These are phyloP conservation scores for Gillenia trifoliata DNA, from an alignment of 306 rosid genomes.

Conservation along the genomic window DNA sequence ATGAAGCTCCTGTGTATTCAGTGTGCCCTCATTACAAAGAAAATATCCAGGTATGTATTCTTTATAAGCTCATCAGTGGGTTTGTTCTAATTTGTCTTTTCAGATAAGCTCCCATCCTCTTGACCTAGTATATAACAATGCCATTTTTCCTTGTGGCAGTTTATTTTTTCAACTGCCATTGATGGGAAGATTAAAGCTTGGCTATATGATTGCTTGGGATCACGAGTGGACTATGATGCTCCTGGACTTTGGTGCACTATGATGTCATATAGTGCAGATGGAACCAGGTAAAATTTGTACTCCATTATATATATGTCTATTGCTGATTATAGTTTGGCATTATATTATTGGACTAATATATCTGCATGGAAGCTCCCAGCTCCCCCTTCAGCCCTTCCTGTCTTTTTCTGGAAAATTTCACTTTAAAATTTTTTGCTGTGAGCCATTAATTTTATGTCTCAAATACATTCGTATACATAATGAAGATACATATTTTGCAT, in stretches of 20 bases:
- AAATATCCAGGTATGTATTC: slow-evolving; percentile 30
- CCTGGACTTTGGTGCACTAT: slow-evolving; percentile 48
- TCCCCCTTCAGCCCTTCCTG: too few species aligned
- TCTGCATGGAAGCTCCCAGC: neutral
- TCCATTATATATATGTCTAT: neutral
- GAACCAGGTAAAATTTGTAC: slow-evolving; percentile 32
- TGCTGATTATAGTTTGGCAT: neutral
- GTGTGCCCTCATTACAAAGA: slow-evolving; percentile 44
- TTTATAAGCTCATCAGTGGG: neutral
- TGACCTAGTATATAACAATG: neutral
- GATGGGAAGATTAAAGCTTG: slow-evolving; percentile 47
- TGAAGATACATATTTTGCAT: neutral
- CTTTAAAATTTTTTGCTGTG: neutral
- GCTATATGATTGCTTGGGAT: slow-evolving; percentile 39
- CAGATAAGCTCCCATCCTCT: neutral
- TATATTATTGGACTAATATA: neutral
- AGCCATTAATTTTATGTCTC: neutral
- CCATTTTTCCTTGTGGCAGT: slow-evolving; percentile 19
- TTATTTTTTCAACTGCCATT: slow-evolving; percentile 39
- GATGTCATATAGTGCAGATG: slow-evolving; percentile 49
- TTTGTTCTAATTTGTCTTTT: neutral
- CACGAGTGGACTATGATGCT: slow-evolving; percentile 44
- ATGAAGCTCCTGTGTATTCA: slow-evolving; percentile 46
- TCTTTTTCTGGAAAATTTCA: neutral
- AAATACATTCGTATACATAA: neutral